A percentile compares a stretch with the other conserved stretches of the same genome.
phyloP scores from a whole-genome alignment of 176 grass and related monocot species.

The Ensete glaucum region DNA sequence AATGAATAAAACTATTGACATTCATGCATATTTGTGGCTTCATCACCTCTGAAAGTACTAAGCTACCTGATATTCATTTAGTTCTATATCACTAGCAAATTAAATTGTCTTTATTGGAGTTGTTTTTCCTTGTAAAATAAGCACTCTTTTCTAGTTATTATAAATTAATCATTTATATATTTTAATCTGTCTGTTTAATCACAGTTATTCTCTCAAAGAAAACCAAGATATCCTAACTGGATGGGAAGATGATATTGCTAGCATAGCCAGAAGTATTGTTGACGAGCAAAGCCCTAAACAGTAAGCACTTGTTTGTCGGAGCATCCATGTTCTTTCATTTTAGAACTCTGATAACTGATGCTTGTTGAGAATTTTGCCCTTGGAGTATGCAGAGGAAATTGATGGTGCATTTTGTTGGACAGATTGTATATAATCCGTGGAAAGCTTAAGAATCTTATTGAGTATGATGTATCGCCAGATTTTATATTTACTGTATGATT shows the following conservation, averaged over 20 bases:
- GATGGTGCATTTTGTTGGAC: neutral
- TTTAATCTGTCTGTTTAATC: conserved; percentile 14
- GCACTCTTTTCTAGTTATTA: neutral
- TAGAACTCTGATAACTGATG: neutral
- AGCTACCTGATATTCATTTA: neutral
- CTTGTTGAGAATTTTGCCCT: neutral
- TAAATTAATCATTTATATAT: neutral
- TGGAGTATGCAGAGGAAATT: neutral
- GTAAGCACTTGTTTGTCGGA: conserved; percentile 21
- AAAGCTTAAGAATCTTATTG: conserved; percentile 49
- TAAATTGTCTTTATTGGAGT: neutral
- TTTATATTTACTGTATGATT: conserved; percentile 52
- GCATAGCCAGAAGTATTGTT: conserved; percentile 46
- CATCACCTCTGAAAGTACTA: neutral
- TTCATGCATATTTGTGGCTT: neutral
- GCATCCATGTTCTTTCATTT: neutral
- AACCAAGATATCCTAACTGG: conserved; percentile 45
- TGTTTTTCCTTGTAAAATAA: neutral
- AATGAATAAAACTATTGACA: neutral
- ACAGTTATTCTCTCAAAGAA: conserved; percentile 41
- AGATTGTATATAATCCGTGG: conserved; percentile 46
- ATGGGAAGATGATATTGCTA: conserved; percentile 65
- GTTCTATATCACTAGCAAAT: neutral
- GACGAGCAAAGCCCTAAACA: conserved; percentile 57
- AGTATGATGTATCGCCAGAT: conserved; percentile 49